Evolutionary conservation across 805 yeast genomes (phyloP).

Genomic region (Wickerhamomyces chaumierensis): DNA sequence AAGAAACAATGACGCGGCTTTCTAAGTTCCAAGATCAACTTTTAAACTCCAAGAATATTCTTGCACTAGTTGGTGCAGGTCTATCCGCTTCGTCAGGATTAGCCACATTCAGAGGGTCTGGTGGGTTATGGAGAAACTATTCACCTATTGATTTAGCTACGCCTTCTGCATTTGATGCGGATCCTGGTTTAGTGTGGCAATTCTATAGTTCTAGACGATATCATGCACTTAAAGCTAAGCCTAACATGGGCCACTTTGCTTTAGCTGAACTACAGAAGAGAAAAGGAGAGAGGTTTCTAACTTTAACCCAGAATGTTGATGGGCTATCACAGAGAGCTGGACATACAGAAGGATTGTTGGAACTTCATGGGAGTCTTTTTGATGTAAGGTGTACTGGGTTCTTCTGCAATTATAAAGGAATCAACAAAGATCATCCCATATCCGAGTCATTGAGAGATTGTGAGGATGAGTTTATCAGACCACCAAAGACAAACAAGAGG

Average conservation of each 20-base stretch:
- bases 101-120: slow-evolving; percentile 60
- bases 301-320: slow-evolving; percentile 79
- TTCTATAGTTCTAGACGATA: slow-evolving; percentile 64
- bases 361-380: slow-evolving; percentile 74
- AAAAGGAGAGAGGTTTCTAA: slow-evolving; percentile 33
- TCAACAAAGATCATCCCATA: slow-evolving; percentile 46
- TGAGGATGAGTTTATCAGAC: slow-evolving; percentile 22
- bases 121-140: slow-evolving; percentile 69
- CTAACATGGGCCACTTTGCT: slow-evolving; percentile 66
- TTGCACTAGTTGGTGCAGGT: slow-evolving; percentile 77
- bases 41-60: slow-evolving; percentile 32
- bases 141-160: slow-evolving; percentile 81
- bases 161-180: slow-evolving; percentile 76
- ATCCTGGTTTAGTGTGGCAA: slow-evolving; percentile 88
- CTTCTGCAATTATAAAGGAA: slow-evolving; percentile 52
- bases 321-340: slow-evolving; percentile 59
- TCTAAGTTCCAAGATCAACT: slow-evolving; percentile 37
- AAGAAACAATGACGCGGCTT: not conserved
- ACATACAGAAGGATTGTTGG: slow-evolving; percentile 44
- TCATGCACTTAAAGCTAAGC: slow-evolving; percentile 53
- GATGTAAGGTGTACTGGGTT: slow-evolving; percentile 66
- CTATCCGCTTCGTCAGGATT: slow-evolving; percentile 70
- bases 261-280: slow-evolving; percentile 48
- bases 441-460: slow-evolving; percentile 37
- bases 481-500: slow-evolving; percentile 6